Base-by-base conservation (phyloP, 2,329 filamentous ascomycete species). In the Cercospora zeina region DNA sequence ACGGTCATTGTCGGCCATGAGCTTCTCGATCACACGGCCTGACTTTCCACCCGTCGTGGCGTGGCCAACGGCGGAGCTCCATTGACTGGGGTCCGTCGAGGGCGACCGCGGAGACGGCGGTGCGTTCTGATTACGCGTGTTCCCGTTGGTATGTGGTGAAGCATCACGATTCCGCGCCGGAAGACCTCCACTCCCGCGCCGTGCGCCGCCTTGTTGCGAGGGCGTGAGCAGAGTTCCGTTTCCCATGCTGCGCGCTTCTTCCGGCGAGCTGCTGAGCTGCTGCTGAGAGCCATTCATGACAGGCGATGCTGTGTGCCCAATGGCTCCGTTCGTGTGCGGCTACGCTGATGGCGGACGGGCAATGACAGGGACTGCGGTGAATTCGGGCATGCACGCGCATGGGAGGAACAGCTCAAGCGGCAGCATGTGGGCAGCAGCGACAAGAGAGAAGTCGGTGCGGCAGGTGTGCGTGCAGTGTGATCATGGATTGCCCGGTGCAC, bases 1-100 rank as follows among this genome's bases (percentile, higher is more conserved):
- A 42, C 87, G 83, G 71, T 93, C 90, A 68, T 92, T 92, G 72
- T 93, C 90, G 58, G 87, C 87, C 72, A 91, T 90, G 58, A 95
- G 83, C 71, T 87, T 86, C 77, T 95, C 91, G 75, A 95, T 93
- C 57, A 91, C 89, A 34, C 88, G 82, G 8, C 89, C 89, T 9
- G 87, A 90, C 78, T 91, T 91, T 47, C 89, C 89, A 19, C 65
- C 65, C 2, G 89, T 77, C 2, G 85, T 87, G 7, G 63, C 63
- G 24, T 88, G 87, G 67, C 87, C 87, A 50, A 89, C 83, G 2
- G 87, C 87, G 31, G 86, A 85, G 71, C 88, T 87, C 85, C 86
- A 88, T 73, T 73, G 70, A 4, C 27, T 39, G n/a, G 58, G 51
- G 31, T 63, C 62, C 16, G 59, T 56, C 27, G 30, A 50, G 14